Evolutionary conservation across 2,329 filamentous ascomycete species (phyloP).

Genomic region (Tothia fuscella): DNA sequence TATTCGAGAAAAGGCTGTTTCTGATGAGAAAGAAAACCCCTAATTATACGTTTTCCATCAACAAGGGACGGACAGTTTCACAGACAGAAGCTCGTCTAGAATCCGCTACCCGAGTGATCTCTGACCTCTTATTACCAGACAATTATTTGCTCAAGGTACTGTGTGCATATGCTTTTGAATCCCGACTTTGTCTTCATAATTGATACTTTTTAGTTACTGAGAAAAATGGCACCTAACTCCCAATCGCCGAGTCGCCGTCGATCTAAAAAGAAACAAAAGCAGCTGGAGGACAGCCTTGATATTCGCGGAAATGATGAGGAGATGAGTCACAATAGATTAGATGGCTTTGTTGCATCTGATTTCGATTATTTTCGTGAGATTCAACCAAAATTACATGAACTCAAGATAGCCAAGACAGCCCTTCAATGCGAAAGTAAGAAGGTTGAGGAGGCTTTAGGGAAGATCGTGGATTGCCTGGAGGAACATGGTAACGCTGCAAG

Average conservation of each 20-base stretch:
- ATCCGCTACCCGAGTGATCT: not conserved
- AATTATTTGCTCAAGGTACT: not conserved
- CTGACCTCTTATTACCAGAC: no score
- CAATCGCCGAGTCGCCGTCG: not conserved
- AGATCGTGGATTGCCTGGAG: not conserved
- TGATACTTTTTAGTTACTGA: not conserved
- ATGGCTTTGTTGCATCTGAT: not conserved
- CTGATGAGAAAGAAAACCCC: not conserved
- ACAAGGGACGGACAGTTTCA: not conserved
- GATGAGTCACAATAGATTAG: slow-evolving; percentile 1
- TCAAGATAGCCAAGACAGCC: not conserved
- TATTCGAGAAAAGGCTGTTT: not conserved
- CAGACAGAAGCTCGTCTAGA: not conserved
- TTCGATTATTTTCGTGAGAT: not conserved
- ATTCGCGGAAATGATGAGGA: not conserved
- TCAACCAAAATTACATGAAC: not conserved
- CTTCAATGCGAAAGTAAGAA: not conserved
- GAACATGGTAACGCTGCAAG: not conserved
- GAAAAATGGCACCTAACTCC: not conserved
- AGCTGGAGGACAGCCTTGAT: not conserved
- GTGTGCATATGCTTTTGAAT: not conserved
- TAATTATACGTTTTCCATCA: not conserved
- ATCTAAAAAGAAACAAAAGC: not conserved
- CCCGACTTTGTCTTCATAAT: not conserved
- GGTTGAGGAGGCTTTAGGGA: not conserved